Conservation (phyloP, 192 early-diverging fungal species). For the Allomyces macrogynus region DNA sequence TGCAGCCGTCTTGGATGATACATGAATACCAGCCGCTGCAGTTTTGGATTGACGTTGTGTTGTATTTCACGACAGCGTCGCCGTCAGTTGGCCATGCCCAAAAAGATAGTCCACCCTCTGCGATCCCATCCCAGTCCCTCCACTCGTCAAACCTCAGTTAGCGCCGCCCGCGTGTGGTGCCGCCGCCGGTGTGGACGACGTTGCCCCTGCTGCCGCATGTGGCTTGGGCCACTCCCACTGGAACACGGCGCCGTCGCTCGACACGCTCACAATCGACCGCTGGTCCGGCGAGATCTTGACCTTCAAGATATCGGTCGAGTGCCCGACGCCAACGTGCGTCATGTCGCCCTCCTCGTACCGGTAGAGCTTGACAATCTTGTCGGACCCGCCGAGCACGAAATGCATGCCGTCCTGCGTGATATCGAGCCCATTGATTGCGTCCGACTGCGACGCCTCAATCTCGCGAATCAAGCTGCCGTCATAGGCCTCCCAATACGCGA, state of each 20-base stretch:
- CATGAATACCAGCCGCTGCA: too few species aligned
- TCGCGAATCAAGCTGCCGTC: constrained; percentile 38
- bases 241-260: constrained; percentile 30
- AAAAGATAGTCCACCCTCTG: too few species aligned
- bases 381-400: constrained; percentile 37
- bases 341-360: constrained; percentile 37
- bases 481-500: constrained; percentile 40
- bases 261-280: constrained; percentile 22
- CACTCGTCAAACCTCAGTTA: too few species aligned
- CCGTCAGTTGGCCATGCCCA: too few species aligned
- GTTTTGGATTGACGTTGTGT: too few species aligned
- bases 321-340: constrained; percentile 27
- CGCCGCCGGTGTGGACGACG: too few species aligned
- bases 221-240: constrained; percentile 12
- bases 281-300: constrained; percentile 32
- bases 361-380: constrained; percentile 38
- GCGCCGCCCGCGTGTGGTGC: too few species aligned
- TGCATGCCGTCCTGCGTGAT: constrained; percentile 23
- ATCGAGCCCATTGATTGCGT: constrained; percentile 37
- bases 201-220: too few species aligned
- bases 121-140: too few species aligned
- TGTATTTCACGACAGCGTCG: too few species aligned
- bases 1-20: background rate
- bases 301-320: constrained; percentile 38
- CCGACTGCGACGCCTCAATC: constrained; percentile 31